Conservation (phyloP, 2,329 filamentous ascomycete species). For the Calonectria leucothoes region DNA sequence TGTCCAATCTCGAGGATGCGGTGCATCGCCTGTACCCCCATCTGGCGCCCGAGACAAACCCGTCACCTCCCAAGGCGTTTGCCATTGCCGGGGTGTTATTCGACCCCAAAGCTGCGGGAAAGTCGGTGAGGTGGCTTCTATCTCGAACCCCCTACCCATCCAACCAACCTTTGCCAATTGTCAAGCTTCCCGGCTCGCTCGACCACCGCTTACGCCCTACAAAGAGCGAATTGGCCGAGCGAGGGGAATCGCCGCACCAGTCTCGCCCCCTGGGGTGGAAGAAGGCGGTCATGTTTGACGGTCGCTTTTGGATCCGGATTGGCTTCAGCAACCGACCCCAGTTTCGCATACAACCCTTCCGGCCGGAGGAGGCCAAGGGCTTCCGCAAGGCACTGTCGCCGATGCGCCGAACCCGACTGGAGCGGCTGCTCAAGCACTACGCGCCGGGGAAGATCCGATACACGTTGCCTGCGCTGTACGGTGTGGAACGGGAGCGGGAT, state of each 20-base stretch:
- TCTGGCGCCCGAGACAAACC: conserved; percentile 42
- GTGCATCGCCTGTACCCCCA: conserved; percentile 62
- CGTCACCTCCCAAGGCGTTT: conserved; percentile 52
- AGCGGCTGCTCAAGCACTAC: conserved; percentile 57
- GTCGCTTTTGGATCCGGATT: conserved; percentile 70
- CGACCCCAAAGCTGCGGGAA: conserved; percentile 42
- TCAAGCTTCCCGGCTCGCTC: conserved; percentile 37
- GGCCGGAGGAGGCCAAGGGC: conserved; percentile 54
- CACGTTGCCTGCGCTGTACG: conserved; percentile 67
- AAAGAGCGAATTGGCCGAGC: conserved; percentile 17
- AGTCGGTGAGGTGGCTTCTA: conserved; percentile 55
- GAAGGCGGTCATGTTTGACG: conserved; percentile 62
- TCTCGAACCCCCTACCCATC: conserved; percentile 59
- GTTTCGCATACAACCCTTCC: conserved; percentile 60
- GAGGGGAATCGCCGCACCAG: conserved; percentile 11
- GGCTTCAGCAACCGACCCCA: conserved; percentile 54
- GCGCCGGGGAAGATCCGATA: conserved; percentile 68
- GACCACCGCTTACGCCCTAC: conserved; percentile 30
- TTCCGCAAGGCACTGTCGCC: conserved; percentile 59
- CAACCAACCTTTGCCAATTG: conserved; percentile 45
- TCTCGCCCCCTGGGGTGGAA: conserved; percentile 49
- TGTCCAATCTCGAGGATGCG: conserved; percentile 57
- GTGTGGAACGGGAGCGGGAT: conserved; percentile 48
- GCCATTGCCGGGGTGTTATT: conserved; percentile 54
- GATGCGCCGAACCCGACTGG: conserved; percentile 48